Percentiles rank a stretch among this genome's conserved stretches.
phyloP scores from a whole-genome alignment of 2,329 filamentous ascomycete species.

The Xylariaceae sp. region DNA sequence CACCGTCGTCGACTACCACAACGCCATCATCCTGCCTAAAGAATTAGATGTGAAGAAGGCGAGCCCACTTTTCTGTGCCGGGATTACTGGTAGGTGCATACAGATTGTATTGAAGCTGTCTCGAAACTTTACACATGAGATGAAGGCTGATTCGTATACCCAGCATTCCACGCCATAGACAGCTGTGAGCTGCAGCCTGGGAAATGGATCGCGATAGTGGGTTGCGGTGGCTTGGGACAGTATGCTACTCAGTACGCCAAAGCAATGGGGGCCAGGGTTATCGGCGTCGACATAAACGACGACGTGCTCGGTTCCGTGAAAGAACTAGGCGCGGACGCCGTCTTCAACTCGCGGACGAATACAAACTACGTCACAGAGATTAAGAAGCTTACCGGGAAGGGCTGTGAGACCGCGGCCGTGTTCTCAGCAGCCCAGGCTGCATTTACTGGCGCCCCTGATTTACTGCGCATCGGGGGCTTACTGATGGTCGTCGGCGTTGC shows the following conservation, averaged over 20 bases:
- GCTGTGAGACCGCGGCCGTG: constrained; percentile 12
- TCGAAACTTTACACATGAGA: background rate
- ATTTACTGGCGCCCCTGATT: constrained; percentile 5
- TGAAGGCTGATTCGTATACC: background rate
- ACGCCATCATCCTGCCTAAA: constrained; percentile 8
- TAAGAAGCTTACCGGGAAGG: constrained; percentile 9
- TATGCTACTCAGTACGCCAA: constrained; percentile 14
- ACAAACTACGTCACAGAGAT: constrained; percentile 11
- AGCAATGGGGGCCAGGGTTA: constrained; percentile 12
- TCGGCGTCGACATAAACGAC: constrained; percentile 16
- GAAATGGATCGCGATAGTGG: constrained; percentile 14
- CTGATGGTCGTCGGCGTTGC: constrained; percentile 14
- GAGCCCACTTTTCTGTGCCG: constrained; percentile 13
- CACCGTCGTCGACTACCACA: constrained; percentile 11
- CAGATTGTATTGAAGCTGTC: background rate
- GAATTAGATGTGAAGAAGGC: constrained; percentile 10
- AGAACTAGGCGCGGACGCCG: constrained; percentile 8
- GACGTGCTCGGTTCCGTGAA: constrained; percentile 8
- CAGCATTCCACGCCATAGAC: constrained; percentile 12
- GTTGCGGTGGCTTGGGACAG: constrained; percentile 14
- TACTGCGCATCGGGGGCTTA: constrained; percentile 11
- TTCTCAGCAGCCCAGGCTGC: constrained; percentile 12
- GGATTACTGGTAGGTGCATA: constrained; percentile 11
- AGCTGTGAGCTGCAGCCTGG: constrained; percentile 14
- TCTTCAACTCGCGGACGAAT: constrained; percentile 13